phyloP scores from a whole-genome alignment of 495 filamentous ascomycete genomes.

The Penicillium ucsense region DNA sequence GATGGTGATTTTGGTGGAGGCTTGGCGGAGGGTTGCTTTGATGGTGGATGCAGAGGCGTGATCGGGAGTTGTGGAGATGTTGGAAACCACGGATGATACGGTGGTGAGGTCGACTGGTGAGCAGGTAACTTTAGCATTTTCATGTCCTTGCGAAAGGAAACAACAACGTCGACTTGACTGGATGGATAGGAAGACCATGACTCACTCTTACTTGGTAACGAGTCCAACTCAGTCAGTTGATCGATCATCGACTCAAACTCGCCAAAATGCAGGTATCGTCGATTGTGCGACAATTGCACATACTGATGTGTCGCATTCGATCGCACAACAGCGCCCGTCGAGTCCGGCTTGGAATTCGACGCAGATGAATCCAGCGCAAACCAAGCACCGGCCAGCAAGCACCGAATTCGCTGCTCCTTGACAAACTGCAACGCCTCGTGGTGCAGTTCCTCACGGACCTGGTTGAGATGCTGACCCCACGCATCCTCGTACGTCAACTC shows the following conservation, averaged over 20 bases:
- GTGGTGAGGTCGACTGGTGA: slow-evolving; percentile 67
- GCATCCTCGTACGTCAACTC: slow-evolving; percentile 87
- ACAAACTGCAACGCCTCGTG: slow-evolving; percentile 91
- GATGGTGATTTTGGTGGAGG: slow-evolving; percentile 84
- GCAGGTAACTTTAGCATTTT: slow-evolving; percentile 5
- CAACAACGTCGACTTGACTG: too few species aligned
- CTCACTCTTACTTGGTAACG: slow-evolving; percentile 65
- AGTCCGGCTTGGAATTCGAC: slow-evolving; percentile 23
- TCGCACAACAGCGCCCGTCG: slow-evolving; percentile 25
- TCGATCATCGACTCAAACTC: slow-evolving; percentile 62
- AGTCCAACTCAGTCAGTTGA: slow-evolving; percentile 61
- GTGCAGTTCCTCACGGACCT: slow-evolving; percentile 87
- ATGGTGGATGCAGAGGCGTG: slow-evolving; percentile 46
- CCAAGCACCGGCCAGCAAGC: slow-evolving; percentile 82
- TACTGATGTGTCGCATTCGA: slow-evolving; percentile 55
- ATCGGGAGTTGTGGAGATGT: slow-evolving; percentile 56
- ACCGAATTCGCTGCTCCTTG: slow-evolving; percentile 93
- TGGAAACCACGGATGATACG: slow-evolving; percentile 88
- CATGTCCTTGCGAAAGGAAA: too few species aligned
- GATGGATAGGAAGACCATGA: not conserved
- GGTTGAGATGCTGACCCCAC: slow-evolving; percentile 83
- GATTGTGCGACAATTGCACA: slow-evolving; percentile 83
- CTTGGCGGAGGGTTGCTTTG: slow-evolving; percentile 38
- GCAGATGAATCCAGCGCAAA: slow-evolving; percentile 50
- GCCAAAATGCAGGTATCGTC: slow-evolving; percentile 84